A percentile compares a stretch with the other conserved stretches of the same genome.
phyloP scores from a whole-genome alignment of 2,329 filamentous ascomycete genomes.

The Aspergillus neotritici region DNA sequence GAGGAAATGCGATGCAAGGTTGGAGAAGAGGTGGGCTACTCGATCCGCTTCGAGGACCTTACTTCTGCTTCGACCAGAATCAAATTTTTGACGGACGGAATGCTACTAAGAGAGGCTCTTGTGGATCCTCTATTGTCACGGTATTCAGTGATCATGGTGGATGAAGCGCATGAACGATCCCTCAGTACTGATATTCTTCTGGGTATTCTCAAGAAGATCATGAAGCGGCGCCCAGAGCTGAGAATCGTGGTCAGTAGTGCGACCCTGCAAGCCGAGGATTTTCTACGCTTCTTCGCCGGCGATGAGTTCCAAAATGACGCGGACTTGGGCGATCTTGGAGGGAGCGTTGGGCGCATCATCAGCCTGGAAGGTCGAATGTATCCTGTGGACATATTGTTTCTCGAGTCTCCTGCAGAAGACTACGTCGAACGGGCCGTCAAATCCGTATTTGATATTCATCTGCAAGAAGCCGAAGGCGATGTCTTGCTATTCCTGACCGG shows the following conservation, averaged over 20 bases:
- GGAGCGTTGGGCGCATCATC: constrained; percentile 60
- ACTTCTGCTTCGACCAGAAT: constrained; percentile 80
- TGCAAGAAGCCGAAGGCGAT: constrained; percentile 73
- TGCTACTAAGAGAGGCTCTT: constrained; percentile 84
- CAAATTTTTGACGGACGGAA: constrained; percentile 91
- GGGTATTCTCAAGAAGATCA: constrained; percentile 85
- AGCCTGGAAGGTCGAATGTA: constrained; percentile 83
- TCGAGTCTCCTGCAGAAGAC: constrained; percentile 71
- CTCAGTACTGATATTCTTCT: constrained; percentile 88
- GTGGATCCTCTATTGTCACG: constrained; percentile 85
- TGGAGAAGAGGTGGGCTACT: constrained; percentile 88
- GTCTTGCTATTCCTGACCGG: constrained; percentile 89
- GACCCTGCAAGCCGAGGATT: constrained; percentile 82
- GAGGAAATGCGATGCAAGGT: constrained; percentile 81
- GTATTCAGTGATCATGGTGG: constrained; percentile 96
- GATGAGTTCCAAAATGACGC: constrained; percentile 36
- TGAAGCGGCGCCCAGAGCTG: constrained; percentile 70
- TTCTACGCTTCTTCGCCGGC: constrained; percentile 68
- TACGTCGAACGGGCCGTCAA: constrained; percentile 80
- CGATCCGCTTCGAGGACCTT: constrained; percentile 84
- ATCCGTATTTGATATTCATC: constrained; percentile 82
- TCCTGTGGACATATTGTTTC: constrained; percentile 79
- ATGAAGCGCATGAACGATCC: constrained; percentile 92
- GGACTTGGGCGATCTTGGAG: constrained; percentile 31
- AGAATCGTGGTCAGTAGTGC: constrained; percentile 90